Evolutionary conservation across 2,329 filamentous ascomycete genomes (phyloP), one percentile per base, ranked within the genome.

Genomic region (Coniochaeta sp.): DNA sequence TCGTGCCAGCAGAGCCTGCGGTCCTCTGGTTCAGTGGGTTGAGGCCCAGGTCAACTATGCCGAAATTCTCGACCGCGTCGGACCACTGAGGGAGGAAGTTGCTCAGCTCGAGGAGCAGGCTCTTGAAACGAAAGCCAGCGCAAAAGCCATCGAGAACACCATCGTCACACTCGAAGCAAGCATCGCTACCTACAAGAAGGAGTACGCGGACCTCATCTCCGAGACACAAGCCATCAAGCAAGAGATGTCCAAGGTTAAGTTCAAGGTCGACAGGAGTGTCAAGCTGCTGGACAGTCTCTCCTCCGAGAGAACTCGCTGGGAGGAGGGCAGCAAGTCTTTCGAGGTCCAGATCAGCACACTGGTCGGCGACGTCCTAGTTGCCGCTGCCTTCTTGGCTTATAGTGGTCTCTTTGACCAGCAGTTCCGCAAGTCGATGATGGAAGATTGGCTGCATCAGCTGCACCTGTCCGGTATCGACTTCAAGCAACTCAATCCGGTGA

Each of bases 341-440:
- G 93, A 98, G 74, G 96, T 93, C 2, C 95, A 99, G 72, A 98
- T 99, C 72, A 90, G 90, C 73, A 99, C 95, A 2, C 86, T 99
- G 58, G 91, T 99, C 40, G 95, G 95, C 63, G 95, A 99, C 71
- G 93, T 97, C 57, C 83, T 99, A 62, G 89, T 97, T 57, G 95
- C 95, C n/a, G 91, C 96, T 5, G 96, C 93, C 9, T 98, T 98
- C 82, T 81, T 99, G 64, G 95, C 96, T 16, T 99, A 99, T 75
- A 91, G 90, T 70, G 95, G 95, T 75, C 87, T 98, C 57, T 99
- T 96, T 72, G 95, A 99, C 72, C 96, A 99, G 72, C 95, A 95
- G 62, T 98, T 97, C 85, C 88, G 95, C 71, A 97, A 97, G 77
- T 88, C 89, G 9, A 97, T 99, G 92, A 86, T 95, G 75, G 95